A percentile compares a stretch with the other conserved stretches of the same genome.
Conservation (phyloP, 78 protist genomes). For the Dictyostelium firmibasis region DNA sequence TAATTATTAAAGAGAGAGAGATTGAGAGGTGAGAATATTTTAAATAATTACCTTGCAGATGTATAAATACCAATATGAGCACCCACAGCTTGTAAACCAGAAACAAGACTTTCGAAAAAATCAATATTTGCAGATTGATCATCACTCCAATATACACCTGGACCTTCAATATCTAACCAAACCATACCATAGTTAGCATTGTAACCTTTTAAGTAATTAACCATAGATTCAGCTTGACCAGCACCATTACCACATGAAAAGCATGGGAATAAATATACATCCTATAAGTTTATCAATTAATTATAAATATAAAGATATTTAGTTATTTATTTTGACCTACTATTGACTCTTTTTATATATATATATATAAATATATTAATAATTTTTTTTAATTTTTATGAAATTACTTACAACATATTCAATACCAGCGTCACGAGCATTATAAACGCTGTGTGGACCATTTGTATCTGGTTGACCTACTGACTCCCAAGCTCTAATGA, state of each 20-base stretch:
- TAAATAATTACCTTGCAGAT: too few relatives aligned
- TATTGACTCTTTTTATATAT: constrained; percentile 6
- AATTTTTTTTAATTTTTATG: too few relatives aligned
- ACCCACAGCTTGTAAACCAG: background rate
- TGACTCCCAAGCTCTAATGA: constrained; percentile 22
- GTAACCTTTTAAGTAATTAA: background rate
- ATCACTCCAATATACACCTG: constrained; percentile 12
- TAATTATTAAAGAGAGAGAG: too few relatives aligned
- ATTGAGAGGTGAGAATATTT: too few relatives aligned
- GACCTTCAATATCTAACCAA: constrained; percentile 77
- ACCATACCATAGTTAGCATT: constrained; percentile 22
- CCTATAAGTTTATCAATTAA: too few relatives aligned
- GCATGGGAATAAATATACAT: too few relatives aligned
- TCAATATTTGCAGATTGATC: background rate
- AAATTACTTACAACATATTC: background rate
- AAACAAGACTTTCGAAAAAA: constrained; percentile 39
- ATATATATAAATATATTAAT: too few relatives aligned
- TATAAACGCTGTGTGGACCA: too few relatives aligned
- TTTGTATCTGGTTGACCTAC: too few relatives aligned
- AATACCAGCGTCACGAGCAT: constrained; percentile 42
- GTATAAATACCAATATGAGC: constrained; percentile 48
- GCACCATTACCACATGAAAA: too few relatives aligned
- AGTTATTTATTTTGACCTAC: too few relatives aligned
- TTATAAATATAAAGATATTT: too few relatives aligned
- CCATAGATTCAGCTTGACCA: background rate